A percentile compares a stretch with the other conserved stretches of the same genome.
Evolutionary conservation across 1,284 basidiomycete genomes (phyloP).

Genomic region (Laetiporus sulphureus): DNA sequence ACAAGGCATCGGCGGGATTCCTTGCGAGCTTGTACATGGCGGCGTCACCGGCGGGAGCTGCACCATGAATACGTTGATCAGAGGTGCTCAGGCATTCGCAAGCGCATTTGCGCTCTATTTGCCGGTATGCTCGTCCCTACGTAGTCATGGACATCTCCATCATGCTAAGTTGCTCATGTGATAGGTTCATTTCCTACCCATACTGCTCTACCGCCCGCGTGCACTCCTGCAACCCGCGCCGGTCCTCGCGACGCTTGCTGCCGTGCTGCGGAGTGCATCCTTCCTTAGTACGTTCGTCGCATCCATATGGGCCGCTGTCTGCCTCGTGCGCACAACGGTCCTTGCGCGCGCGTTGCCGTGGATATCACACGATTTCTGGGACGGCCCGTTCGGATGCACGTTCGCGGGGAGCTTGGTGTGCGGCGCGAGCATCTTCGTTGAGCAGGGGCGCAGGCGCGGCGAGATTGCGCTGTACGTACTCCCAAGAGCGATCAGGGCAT

Average conservation of each 20-base stretch:
- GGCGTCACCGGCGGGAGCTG: slow-evolving; percentile 49
- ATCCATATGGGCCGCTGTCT: slow-evolving; percentile 62
- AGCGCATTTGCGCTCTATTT: slow-evolving; percentile 61
- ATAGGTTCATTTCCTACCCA: slow-evolving; percentile 64
- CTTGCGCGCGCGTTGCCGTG: slow-evolving; percentile 55
- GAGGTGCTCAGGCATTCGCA: slow-evolving; percentile 49
- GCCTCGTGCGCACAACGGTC: slow-evolving; percentile 56
- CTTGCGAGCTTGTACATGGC: slow-evolving; percentile 68
- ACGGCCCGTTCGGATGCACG: slow-evolving; percentile 63
- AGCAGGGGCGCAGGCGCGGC: slow-evolving; percentile 59
- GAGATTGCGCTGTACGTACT: slow-evolving; percentile 76
- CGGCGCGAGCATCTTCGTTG: slow-evolving; percentile 70
- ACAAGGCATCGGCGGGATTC: slow-evolving; percentile 54
- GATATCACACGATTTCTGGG: slow-evolving; percentile 70
- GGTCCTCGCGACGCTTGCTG: slow-evolving; percentile 35
- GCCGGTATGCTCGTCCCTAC: slow-evolving; percentile 38
- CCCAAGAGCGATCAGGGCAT: slow-evolving; percentile 58
- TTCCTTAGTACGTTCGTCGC: slow-evolving; percentile 70
- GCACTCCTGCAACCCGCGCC: slow-evolving; percentile 38
- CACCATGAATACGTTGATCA: slow-evolving; percentile 44
- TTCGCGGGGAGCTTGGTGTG: slow-evolving; percentile 65
- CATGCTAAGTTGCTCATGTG: no score
- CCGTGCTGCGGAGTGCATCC: slow-evolving; percentile 54
- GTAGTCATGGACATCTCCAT: no score
- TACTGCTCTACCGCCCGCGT: slow-evolving; percentile 50